Base-by-base conservation (phyloP, 106 monocot genomes). In the Acorus gramineus region DNA sequence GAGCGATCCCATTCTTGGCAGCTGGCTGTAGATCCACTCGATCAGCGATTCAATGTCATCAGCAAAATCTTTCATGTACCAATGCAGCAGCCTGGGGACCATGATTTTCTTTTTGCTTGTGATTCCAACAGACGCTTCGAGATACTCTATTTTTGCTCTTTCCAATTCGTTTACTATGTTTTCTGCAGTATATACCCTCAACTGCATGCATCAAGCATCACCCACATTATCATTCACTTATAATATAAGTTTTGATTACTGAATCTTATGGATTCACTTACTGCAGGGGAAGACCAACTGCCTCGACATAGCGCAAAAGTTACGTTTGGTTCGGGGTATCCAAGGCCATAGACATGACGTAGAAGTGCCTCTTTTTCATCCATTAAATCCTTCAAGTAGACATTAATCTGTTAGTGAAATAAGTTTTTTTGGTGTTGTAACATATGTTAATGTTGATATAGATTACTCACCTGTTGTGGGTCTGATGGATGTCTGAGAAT, bases 301-400 rank as follows among this genome's bases (percentile, higher is more conserved):
- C 93, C 93, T 81, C 93, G 64, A 55, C 93, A 93, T 4, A 93
- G 82, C n/a, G 93, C 89, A 65, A 93, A 93, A 50, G 81, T 82
- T 60, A 93, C 68, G 52, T 93, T 86, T 11, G 86, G 93, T 78
- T 93, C 89, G 8, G 93, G 89, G 77, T 86, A 93, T 6, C 71
- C 79, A 2, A 93, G 62, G 9, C 89, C 89, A 53, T 79, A 89
- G 10, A 68, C 57, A 61, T 72, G 76, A 53, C 66, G 67, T 11
- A 82, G 64, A 59, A 76, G 58, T 3, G 65, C 68, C 62, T 93
- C 85, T 69, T 74, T 81, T 58, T 75, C 82, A 59, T 84, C 79
- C 14, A 61, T 67, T 43, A 11, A 13, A 74, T 66, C 84, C 91
- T 92, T 51, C 2, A 50, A 61, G 28, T 28, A 46, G n/a, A 8